Percentiles rank a stretch among this genome's conserved stretches.
Evolutionary conservation across 2,329 filamentous ascomycete genomes (phyloP).

Genomic region (Epichloe gansuensis): DNA sequence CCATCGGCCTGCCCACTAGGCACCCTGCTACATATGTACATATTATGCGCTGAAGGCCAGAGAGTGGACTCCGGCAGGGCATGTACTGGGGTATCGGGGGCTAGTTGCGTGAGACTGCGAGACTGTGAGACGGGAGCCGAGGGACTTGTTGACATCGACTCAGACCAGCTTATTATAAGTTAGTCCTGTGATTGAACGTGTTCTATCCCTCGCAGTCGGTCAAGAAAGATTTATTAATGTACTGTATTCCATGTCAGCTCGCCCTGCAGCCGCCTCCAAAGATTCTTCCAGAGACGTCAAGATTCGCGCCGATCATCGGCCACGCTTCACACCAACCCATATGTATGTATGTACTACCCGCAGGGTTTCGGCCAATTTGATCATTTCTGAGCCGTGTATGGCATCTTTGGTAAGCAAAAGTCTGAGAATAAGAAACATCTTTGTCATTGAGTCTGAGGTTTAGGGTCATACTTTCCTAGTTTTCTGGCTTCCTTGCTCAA

Average conservation of each 20-base stretch:
- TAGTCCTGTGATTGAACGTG: background rate
- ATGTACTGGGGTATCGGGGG: background rate
- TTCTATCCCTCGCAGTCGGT: background rate
- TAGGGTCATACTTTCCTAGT: too few relatives aligned
- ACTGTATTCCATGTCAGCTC: conserved; percentile 1
- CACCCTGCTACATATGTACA: background rate
- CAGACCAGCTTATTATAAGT: background rate
- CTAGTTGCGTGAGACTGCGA: background rate
- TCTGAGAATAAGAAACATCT: too few relatives aligned
- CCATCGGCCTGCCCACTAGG: background rate
- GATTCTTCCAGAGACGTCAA: background rate
- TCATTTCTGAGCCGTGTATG: too few relatives aligned
- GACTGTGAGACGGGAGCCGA: conserved; percentile 6
- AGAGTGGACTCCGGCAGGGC: background rate
- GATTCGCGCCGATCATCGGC: background rate
- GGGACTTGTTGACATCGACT: background rate
- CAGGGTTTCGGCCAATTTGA: too few relatives aligned
- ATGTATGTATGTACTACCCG: too few relatives aligned
- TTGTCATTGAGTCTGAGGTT: too few relatives aligned
- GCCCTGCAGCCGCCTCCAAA: background rate
- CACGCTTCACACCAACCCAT: too few relatives aligned
- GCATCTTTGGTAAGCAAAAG: too few relatives aligned
- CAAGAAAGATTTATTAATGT: too few relatives aligned
- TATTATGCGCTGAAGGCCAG: background rate
- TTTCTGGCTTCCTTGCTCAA: too few relatives aligned